Evolutionary conservation across 2,329 filamentous ascomycete genomes (phyloP).

Genomic region (Sarocladium strictum): DNA sequence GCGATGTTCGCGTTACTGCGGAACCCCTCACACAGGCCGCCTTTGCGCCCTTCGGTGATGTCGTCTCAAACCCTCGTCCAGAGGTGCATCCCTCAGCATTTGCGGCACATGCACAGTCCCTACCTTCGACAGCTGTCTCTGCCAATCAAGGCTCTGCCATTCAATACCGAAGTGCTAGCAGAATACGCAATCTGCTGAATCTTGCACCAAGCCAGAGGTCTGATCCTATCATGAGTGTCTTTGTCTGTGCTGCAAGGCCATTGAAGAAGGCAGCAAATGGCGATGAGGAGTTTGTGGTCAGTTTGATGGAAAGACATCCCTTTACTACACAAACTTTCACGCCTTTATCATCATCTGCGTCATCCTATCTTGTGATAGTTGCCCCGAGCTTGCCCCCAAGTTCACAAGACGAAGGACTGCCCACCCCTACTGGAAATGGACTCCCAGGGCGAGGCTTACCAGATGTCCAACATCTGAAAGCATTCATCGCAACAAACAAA

Average conservation of each 20-base stretch:
- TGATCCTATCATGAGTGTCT: slow-evolving; percentile 74
- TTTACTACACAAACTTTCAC: slow-evolving; percentile 93
- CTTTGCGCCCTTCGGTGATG: slow-evolving; percentile 78
- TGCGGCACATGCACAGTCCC: slow-evolving; percentile 31
- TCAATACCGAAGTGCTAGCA: slow-evolving; percentile 79
- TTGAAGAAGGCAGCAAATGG: slow-evolving; percentile 15
- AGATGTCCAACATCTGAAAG: slow-evolving; percentile 62
- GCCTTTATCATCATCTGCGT: slow-evolving; percentile 54
- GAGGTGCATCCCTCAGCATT: slow-evolving; percentile 42
- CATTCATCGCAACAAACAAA: slow-evolving; percentile 70
- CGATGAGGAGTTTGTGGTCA: slow-evolving; percentile 47
- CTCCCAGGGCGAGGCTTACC: slow-evolving; percentile 61
- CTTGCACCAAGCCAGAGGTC: slow-evolving; percentile 50
- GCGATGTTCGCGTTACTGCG: slow-evolving; percentile 40
- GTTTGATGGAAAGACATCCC: slow-evolving; percentile 82
- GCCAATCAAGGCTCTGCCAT: slow-evolving; percentile 85
- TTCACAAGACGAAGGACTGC: slow-evolving; percentile 18
- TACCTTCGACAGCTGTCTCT: slow-evolving; percentile 45
- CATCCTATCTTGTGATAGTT: slow-evolving; percentile 77
- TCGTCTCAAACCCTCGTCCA: slow-evolving; percentile 67
- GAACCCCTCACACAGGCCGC: slow-evolving; percentile 59
- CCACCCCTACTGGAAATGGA: slow-evolving; percentile 22
- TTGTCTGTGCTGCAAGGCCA: slow-evolving; percentile 58
- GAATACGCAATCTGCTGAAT: slow-evolving; percentile 64
- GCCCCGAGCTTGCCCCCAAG: slow-evolving; percentile 63